Evolutionary conservation across 73 alveolate species (phyloP), one percentile per base, ranked within the genome.

Genomic region (Urostyla sp.): DNA sequence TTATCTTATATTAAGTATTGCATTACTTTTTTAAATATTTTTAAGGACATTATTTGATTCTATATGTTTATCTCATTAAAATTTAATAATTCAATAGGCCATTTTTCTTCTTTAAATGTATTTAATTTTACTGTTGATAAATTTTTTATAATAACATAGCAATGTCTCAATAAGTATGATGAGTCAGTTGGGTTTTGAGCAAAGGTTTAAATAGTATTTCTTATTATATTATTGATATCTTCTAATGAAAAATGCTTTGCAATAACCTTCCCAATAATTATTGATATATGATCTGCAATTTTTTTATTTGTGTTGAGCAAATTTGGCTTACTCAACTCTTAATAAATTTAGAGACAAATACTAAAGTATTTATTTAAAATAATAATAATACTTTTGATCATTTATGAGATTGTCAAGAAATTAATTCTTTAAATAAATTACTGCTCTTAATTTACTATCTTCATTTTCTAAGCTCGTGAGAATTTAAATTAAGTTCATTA

Each of bases 361-460:
- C 44, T 10, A 66, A 26, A 35, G 10, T 23, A 6, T 10, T 43
- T 40, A 43, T 4, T 15, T 27, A 10, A 49, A 16, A 40, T 40
- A 38, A 10, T 5, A 24, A 46, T 6, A 3, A 46, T 44, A 49
- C 53, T 69, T 26, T 36, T 69, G 13, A 28, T 49, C 37, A 21
- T 48, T 69, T 28, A 69, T 67, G 28, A 69, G 1, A 3, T 69
- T 69, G 34, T 67, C 72, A 18, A 69, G n/a, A 2, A 69, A 26
- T 30, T 69, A 34, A 48, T 69, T 69, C 72, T 69, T 69, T 10
- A 69, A 54, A 26, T 69, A 69, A 5, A 69, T 69, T 24, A 69
- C 23, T 8, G 43, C 72, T 34, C 83, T 69, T 43, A 30, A 46
- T 31, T 26, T 8, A 4, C 20, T 26, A 46, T 46, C 69, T 10